Base-by-base conservation (phyloP, 108 stramenopile species). In the Cyclotella baltica region DNA sequence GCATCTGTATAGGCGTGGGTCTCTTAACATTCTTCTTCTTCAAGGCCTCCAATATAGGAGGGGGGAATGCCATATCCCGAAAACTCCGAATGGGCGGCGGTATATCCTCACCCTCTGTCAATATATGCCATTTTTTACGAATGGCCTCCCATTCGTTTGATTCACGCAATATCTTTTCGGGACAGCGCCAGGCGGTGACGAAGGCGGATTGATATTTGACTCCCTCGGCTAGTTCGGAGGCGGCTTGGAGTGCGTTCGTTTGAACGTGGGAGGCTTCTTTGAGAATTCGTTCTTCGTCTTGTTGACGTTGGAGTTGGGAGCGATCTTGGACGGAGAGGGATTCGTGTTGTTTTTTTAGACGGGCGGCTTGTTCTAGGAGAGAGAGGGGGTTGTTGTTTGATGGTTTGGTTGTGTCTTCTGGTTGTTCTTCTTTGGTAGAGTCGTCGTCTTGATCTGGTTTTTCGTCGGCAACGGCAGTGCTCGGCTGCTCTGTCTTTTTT, bases 1-100 rank as follows among this genome's bases (percentile, higher is more conserved):
- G 99, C 89, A 98, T 98, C 88, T 99, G 99, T 83, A 99, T 99
- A 38, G 99, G 98, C 37, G 99, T 98, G 0, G 99, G 99, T 23
- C 94, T 78, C 55, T 81, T 87, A 73, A 99, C 98, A 62, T 95
- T 94, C 78, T 96, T 98, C 31, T 75, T 78, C 11, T 83, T 51
- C 37, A 99, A 78, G 15, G 84, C 85, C 1, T 86, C 81, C 62
- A 99, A 66, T 56, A 98, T 86, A 38, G 93, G 93, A 23, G 50
- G 67, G 15, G 98, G 98, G 48, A 98, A 89, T 67, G 88, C 95
- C 98, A 99, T 98, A 58, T 97, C 98, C 52, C 62, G 52, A 85
- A 99, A 99, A 36, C 88, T 89, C 59, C 93, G 96, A 69, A 96
- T 84, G 23, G 98, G 95, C 9, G 94, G 92, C 13, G 97, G 97